Base-by-base conservation (phyloP, 75 land plant species). In the Selaginella tamariscina region DNA sequence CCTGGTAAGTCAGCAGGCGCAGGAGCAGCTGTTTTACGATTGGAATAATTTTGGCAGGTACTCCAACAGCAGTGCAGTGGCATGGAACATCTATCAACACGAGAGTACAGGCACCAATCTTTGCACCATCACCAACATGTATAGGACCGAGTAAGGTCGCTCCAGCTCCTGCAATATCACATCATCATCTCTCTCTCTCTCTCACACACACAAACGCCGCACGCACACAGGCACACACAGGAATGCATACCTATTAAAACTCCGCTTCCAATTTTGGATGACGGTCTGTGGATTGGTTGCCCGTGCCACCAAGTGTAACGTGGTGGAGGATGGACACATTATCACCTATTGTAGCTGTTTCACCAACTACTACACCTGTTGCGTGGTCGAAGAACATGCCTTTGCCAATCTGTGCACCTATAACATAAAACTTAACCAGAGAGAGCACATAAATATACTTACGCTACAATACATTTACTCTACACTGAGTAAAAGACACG, bases 251-350 rank as follows among this genome's bases (percentile, higher is more conserved):
- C 20, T 5, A 59, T 26, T 8, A 59, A n/a, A 23, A 84, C 87
- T 2, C 84, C 90, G 49, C 84, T 79, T 21, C 84, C 92, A 60
- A 88, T 71, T 86, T 88, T 0, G 92, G 92, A 56, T 88, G 92
- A 39, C 92, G 63, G 30, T 86, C 86, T 2, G 83, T 88, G 0
- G 62, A 33, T 0, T 29, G 66, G 29, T 82, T 79, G 2, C 92
- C 91, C 0, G 89, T 88, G 18, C 92, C 90, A 13, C 90, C 92
- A 5, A 88, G 59, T 13, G 92, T 88, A 1, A 88, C 92, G 55
- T 75, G 64, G 55, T 88, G 92, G 68, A 88, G 65, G 27, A 88
- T 81, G 2, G 92, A 81, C 8, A 83, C 86, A 60, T 86, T 80
- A 72, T 87, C 77, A 1, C 93, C 93, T 13, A 88, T 75, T 30